These are phyloP conservation scores for Apiosordaria backusii DNA, from an alignment of 495 filamentous ascomycete species.

Conservation along the genomic window DNA sequence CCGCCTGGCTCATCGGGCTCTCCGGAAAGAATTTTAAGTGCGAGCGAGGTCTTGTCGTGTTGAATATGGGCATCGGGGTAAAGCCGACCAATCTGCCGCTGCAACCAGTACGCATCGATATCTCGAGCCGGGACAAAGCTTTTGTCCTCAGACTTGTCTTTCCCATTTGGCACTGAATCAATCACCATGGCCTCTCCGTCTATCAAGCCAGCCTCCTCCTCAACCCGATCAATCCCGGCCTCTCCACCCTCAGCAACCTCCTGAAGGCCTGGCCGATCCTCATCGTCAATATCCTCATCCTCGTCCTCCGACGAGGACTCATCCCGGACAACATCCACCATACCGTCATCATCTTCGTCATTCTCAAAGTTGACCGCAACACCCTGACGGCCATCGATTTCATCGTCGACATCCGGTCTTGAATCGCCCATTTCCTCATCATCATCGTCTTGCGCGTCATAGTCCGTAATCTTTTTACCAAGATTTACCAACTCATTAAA, in stretches of 20 bases:
- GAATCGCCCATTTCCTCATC: constrained; percentile 81
- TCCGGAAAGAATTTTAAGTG: constrained; percentile 74
- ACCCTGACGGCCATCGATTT: constrained; percentile 90
- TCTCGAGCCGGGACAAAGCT: constrained; percentile 71
- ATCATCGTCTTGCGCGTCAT: constrained; percentile 86
- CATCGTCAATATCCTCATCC: constrained; percentile 54
- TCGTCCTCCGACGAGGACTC: constrained; percentile 78
- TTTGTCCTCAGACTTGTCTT: constrained; percentile 49
- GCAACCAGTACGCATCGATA: constrained; percentile 97
- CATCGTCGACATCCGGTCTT: constrained; percentile 66
- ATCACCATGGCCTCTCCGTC: constrained; percentile 77
- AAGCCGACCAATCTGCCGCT: constrained; percentile 81
- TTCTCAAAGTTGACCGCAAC: constrained; percentile 96
- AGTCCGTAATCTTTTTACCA: constrained; percentile 98
- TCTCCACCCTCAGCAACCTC: constrained; percentile 54
- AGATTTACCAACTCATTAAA: constrained; percentile 97
- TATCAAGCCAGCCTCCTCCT: constrained; percentile 47
- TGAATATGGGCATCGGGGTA: constrained; percentile 89
- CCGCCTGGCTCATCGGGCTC: constrained; percentile 65
- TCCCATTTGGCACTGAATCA: constrained; percentile 53
- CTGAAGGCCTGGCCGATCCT: constrained; percentile 57
- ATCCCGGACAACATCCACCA: constrained; percentile 76
- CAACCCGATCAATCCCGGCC: constrained; percentile 48
- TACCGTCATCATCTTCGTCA: constrained; percentile 81
- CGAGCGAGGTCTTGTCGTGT: constrained; percentile 79